Evolutionary conservation across 768 basidiomycete genomes (phyloP).

Genomic region (Cantharellus cinnabarinus): DNA sequence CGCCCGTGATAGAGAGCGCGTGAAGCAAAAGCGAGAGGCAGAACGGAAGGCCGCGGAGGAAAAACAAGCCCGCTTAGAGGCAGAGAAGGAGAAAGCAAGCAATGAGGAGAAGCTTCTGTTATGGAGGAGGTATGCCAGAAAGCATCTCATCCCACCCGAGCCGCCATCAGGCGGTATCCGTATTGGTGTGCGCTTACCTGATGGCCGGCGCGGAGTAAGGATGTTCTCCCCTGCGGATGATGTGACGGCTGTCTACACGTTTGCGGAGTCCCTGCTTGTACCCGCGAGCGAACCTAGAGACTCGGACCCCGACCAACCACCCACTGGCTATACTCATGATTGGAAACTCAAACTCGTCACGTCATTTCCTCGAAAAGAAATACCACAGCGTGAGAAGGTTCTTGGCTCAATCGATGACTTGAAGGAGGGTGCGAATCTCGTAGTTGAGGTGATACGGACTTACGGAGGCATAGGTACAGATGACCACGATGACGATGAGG

Average conservation of each 20-base stretch:
- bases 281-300: conserved; percentile 21
- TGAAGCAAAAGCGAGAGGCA: conserved; percentile 33
- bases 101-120: conserved; percentile 4
- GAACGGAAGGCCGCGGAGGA: conserved; percentile 20
- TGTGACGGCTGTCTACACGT: conserved; percentile 48
- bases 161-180: conserved; percentile 24
- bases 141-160: conserved; percentile 24
- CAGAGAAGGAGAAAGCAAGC: conserved; percentile 12
- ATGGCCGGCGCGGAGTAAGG: conserved; percentile 32
- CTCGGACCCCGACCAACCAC: conserved; percentile 25
- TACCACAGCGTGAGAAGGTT: conserved; percentile 30
- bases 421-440: conserved; percentile 22
- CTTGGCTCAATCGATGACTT: conserved; percentile 21
- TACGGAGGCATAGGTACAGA: too few relatives aligned
- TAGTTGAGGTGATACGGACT: conserved; percentile 27
- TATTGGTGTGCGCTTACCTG: conserved; percentile 35
- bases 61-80: conserved; percentile 14
- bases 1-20: conserved; percentile 44
- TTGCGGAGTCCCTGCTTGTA: conserved; percentile 42
- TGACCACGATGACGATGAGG: too few relatives aligned
- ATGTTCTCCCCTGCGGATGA: conserved; percentile 30
- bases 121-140: conserved; percentile 10
- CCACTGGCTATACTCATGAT: conserved; percentile 26
- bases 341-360: conserved; percentile 55
- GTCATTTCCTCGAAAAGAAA: conserved; percentile 34